A percentile compares a stretch with the other conserved stretches of the same genome.
Evolutionary conservation across 2,329 filamentous ascomycete species (phyloP).

Genomic region (Cladosporium austrohemisphaericum): DNA sequence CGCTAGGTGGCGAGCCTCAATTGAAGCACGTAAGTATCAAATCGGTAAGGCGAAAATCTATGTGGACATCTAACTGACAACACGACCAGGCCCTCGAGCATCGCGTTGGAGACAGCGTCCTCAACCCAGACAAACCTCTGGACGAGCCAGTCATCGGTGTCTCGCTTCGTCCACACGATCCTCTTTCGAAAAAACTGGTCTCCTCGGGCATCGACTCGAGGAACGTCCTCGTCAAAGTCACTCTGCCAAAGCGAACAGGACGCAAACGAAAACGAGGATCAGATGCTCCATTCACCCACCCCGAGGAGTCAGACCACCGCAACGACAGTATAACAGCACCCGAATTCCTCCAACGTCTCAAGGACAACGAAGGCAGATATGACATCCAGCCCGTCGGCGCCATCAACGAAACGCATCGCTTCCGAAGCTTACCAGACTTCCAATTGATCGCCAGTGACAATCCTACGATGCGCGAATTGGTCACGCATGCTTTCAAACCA

Average conservation of each 20-base stretch:
- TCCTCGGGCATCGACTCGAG: constrained; percentile 73
- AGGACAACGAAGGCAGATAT: constrained; percentile 28
- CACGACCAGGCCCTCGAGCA: constrained; percentile 29
- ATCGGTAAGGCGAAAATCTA: too few species aligned
- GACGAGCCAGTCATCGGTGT: constrained; percentile 57
- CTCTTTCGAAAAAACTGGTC: constrained; percentile 70
- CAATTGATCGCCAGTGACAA: constrained; percentile 46
- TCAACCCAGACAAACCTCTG: constrained; percentile 33
- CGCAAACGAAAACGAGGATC: constrained; percentile 80
- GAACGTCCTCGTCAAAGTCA: constrained; percentile 82
- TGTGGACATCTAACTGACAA: not conserved
- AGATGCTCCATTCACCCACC: constrained; percentile 49
- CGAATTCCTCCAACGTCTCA: constrained; percentile 29
- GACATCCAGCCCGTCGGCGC: constrained; percentile 42
- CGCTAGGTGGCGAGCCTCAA: constrained; percentile 55
- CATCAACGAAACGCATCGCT: constrained; percentile 79
- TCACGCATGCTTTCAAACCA: constrained; percentile 66
- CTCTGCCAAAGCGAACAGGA: constrained; percentile 80
- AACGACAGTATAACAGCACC: constrained; percentile 24
- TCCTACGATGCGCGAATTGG: constrained; percentile 67
- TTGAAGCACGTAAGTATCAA: constrained; percentile 49
- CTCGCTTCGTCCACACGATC: constrained; percentile 76
- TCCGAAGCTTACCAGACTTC: constrained; percentile 81
- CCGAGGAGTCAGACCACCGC: not conserved
- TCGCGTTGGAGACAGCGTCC: constrained; percentile 27